Evolutionary conservation across 805 yeast genomes (phyloP), one percentile per base, ranked within the genome.

Genomic region (Hanseniaspora pseudoguilliermondii): DNA sequence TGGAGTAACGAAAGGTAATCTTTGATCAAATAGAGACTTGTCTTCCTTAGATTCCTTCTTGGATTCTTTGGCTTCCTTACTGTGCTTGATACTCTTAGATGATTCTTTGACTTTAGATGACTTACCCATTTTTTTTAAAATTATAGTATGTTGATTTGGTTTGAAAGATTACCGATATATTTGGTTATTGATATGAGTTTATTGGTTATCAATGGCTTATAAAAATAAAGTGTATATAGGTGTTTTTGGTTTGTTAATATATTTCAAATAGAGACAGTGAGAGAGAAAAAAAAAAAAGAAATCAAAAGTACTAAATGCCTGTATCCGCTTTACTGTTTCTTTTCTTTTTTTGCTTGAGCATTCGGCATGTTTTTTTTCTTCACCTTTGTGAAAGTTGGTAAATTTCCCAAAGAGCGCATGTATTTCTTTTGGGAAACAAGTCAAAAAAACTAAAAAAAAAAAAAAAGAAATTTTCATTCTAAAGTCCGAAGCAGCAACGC

Each of bases 1-100:
- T 55, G 96, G 84, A 62, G 93, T 77, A 57, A 85, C 81, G 21
- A 96, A 97, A 51, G 95, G 83, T 72, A 93, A 73, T 73, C 97
- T 83, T 66, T 78, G 78, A 60, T 93, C 98, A 73, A 93, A 93
- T 80, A 91, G 89, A n/a, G 49, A 46, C 18, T 46, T 34, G 70
- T 87, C 95, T 16, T 65, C 57, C 41, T 63, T 56, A 49, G 66
- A 61, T 8, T 46, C 39, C 64, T 73, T 72, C 47, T 69, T 57
- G 29, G 57, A 46, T 34, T 55, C 57, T 43, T 55, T 53, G 50
- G 57, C 57, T 35, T 72, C 70, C 60, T 71, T 70, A 58, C 11
- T 29, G 36, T 27, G 70, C 73, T 67, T 77, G 77, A 73, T 23
- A 20, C 46, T 36, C 21, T 53, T 53, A 32, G 50, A 44, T 15